Evolutionary conservation across 148 eudicot genomes (phyloP), one percentile per base, ranked within the genome.

Genomic region (Rhododendron molle): DNA sequence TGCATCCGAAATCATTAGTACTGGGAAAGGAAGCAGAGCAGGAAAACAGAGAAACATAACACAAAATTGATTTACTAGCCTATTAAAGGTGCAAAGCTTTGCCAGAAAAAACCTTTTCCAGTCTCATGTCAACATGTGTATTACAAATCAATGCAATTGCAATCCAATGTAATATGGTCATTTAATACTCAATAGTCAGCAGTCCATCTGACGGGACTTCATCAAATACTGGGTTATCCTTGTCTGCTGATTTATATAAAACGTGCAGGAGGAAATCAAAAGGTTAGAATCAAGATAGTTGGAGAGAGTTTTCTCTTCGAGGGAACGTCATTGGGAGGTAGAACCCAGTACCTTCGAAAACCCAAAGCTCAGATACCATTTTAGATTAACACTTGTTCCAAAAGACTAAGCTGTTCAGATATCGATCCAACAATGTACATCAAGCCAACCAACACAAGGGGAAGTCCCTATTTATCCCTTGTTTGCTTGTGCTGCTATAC

Each of bases 11-110:
- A 67, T 14, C 83, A 87, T 32, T 20, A 18, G 56, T 56, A 56
- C 76, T 11, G 30, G 73, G 40, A 49, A 76, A 84, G 34, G 44
- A 28, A 36, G 52, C 11, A 47, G 79, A 49, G 28, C 16, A 62
- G 74, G 82, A 50, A 78, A 65, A 74, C 50, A 83, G 15, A 9
- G 21, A 74, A 20, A 60, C 72, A 20, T 18, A 46, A 11, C 44
- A 40, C 36, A 32, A 40, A 81, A 10, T 56, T 58, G 52, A 46
- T 78, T 38, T 58, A 50, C 50, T 23, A 20, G 40, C 60, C n/a
- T 30, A 73, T 54, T 74, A 5, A 28, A 15, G 80, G 49, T 86
- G 65, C 58, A 83, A 81, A 86, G 14, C 26, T 47, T 80, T 11
- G 26, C 26, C 62, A 71, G 23, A 69, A 69, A 16, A 74, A 28